Conservation (phyloP, 2,329 filamentous ascomycete species). For the Fusarium floridanum region DNA sequence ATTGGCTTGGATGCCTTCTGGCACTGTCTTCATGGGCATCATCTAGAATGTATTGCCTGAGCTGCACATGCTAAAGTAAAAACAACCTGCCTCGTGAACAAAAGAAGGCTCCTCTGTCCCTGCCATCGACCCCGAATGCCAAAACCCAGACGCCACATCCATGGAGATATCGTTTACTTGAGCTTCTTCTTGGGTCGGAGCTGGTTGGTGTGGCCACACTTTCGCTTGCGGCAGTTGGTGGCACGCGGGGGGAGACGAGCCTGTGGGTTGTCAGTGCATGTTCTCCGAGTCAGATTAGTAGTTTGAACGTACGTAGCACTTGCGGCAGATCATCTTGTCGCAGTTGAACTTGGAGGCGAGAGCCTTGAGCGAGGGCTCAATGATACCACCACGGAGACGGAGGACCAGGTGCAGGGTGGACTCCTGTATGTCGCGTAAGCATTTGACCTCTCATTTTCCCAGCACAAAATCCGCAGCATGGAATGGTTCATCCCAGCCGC, state of each 20-base stretch:
- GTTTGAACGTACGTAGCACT: constrained; percentile 89
- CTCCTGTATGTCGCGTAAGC: constrained; percentile 72
- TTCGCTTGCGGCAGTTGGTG: constrained; percentile 99
- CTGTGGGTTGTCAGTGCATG: constrained; percentile 49
- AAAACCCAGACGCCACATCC: constrained; percentile 62
- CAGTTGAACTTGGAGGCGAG: constrained; percentile 99
- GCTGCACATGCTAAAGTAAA: constrained; percentile 57
- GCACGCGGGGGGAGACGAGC: constrained; percentile 95
- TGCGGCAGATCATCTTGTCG: constrained; percentile 99
- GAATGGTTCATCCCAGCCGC: constrained; percentile 7
- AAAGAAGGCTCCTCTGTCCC: constrained; percentile 50
- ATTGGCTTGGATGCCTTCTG: constrained; percentile 35
- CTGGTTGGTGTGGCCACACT: constrained; percentile 99
- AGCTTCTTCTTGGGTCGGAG: constrained; percentile 99
- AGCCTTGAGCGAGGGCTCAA: constrained; percentile 98
- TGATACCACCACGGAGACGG: constrained; percentile 99
- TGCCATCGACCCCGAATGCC: constrained; percentile 56
- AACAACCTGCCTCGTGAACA: constrained; percentile 55
- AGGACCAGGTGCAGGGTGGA: constrained; percentile 98
- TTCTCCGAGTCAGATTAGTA: background rate
- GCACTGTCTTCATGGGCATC: constrained; percentile 49
- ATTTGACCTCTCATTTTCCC: constrained; percentile 9
- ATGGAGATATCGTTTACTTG: constrained; percentile 70
- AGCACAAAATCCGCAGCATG: background rate
- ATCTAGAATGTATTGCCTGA: constrained; percentile 55